Percentiles rank a stretch among this genome's conserved stretches.
Conservation (phyloP, 768 basidiomycete species). For the Brasilioporus rufonigricans region DNA sequence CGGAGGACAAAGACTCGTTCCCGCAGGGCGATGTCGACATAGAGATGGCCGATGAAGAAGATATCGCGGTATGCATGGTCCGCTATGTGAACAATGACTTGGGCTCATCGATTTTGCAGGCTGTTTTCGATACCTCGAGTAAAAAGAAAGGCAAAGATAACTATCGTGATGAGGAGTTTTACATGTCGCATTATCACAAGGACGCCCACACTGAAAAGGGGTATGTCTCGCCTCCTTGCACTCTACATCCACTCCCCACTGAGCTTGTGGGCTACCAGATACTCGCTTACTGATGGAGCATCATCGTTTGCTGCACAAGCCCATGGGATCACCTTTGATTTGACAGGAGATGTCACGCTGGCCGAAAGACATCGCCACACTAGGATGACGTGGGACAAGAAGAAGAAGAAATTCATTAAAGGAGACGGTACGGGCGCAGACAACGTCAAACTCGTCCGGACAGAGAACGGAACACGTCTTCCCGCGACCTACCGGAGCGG, state of each 20-base stretch:
- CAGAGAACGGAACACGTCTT: conserved; percentile 87
- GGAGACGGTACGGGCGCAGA: conserved; percentile 85
- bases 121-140: conserved; percentile 59
- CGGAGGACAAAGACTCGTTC: conserved; percentile 32
- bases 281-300: conserved; percentile 85
- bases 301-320: conserved; percentile 86
- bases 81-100: background rate
- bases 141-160: conserved; percentile 43
- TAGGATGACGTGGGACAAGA: conserved; percentile 87
- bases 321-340: conserved; percentile 73
- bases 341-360: conserved; percentile 67
- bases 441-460: conserved; percentile 90
- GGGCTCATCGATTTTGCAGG: conserved; percentile 38
- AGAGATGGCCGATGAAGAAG: conserved; percentile 78
- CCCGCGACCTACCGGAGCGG: conserved; percentile 93
- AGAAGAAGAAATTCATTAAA: conserved; percentile 91
- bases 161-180: conserved; percentile 82
- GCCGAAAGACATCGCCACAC: conserved; percentile 56
- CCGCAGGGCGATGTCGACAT: conserved; percentile 33
- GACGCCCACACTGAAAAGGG: conserved; percentile 87
- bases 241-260: background rate
- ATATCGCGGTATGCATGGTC: conserved; percentile 55
- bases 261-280: conserved; percentile 44
- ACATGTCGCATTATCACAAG: conserved; percentile 90
- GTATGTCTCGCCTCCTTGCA: conserved; percentile 42